Evolutionary conservation across 352 stramenopile species (phyloP), one percentile per base, ranked within the genome.

Genomic region (Globisporangium paddicum): DNA sequence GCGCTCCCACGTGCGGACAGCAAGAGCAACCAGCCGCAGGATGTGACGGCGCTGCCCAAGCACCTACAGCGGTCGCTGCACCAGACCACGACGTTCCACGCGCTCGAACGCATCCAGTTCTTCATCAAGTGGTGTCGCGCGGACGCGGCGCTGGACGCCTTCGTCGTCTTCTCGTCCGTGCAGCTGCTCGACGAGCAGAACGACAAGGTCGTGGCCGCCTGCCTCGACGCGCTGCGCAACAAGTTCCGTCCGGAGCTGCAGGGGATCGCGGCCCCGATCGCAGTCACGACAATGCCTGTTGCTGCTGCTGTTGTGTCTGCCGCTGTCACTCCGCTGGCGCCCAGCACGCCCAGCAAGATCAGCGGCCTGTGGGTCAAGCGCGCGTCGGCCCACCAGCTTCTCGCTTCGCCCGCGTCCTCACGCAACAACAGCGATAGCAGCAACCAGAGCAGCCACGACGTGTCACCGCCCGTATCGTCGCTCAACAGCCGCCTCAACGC

Each of bases 61-160:
- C 85, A 87, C 35, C 68, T 90, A 54, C 73, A 87, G 63, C 79
- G 79, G 21, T 82, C 80, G 37, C 68, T 90, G 28, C 73, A 79
- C 53, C 75, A 91, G 59, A 67, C 75, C 18, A 79, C 80, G 56
- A 92, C 84, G 37, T 94, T 92, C 69, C 79, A 94, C 71, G 71
- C 79, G 35, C 70, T 94, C 26, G 85, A 94, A 57, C 81, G 85
- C 55, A 74, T 94, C n/a, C 82, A 90, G 61, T 90, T 87, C 62
- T 94, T 92, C 60, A 84, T 94, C 68, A 85, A 85, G 45, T 94
- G 85, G 85, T 90, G 80, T 32, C 80, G 85, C 55, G 53, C 68
- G 6, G 62, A 67, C 25, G 77, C 67, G 14, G 55, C 63, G 37
- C 67, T 94, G 5, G 82, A 89, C 50, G 84, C 90, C 58, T 73